Percentiles rank a stretch among this genome's conserved stretches.
phyloP scores from a whole-genome alignment of 176 grass and related monocot genomes.

The Triticum monococcum region DNA sequence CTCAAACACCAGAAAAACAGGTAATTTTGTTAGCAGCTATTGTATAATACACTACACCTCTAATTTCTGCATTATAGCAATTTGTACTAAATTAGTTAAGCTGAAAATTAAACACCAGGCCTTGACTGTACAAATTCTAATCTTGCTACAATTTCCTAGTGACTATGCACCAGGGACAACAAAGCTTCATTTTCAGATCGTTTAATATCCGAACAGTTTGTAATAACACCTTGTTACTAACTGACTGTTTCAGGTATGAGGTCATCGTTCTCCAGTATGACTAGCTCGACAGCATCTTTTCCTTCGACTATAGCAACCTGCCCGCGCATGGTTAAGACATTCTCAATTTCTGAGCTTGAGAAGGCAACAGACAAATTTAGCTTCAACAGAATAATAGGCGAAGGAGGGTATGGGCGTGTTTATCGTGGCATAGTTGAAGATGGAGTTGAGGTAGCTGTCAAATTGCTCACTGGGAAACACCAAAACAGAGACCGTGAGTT shows the following conservation, averaged over 20 bases:
- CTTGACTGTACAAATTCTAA: neutral
- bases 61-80: neutral
- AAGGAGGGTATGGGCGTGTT: slow-evolving; percentile 94
- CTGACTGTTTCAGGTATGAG: slow-evolving; percentile 44
- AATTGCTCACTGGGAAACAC: slow-evolving; percentile 88
- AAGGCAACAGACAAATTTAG: slow-evolving; percentile 86
- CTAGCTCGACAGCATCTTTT: slow-evolving; percentile 64
- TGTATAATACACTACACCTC: neutral
- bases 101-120: neutral
- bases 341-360: slow-evolving; percentile 75
- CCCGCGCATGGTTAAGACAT: slow-evolving; percentile 67
- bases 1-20: slow-evolving; percentile 52
- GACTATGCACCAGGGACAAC: neutral
- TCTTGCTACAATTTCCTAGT: neutral
- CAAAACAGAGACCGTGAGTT: slow-evolving; percentile 77
- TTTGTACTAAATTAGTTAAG: neutral
- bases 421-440: slow-evolving; percentile 62
- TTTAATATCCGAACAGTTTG: neutral
- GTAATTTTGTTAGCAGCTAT: slow-evolving; percentile 34
- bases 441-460: slow-evolving; percentile 80
- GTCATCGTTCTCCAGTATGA: slow-evolving; percentile 57
- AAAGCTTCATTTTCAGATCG: neutral
- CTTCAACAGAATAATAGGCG: slow-evolving; percentile 67
- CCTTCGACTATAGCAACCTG: slow-evolving; percentile 56
- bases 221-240: neutral